Base-by-base conservation (phyloP, 176 grass and related monocot species). In the Carex myosuroides region DNA sequence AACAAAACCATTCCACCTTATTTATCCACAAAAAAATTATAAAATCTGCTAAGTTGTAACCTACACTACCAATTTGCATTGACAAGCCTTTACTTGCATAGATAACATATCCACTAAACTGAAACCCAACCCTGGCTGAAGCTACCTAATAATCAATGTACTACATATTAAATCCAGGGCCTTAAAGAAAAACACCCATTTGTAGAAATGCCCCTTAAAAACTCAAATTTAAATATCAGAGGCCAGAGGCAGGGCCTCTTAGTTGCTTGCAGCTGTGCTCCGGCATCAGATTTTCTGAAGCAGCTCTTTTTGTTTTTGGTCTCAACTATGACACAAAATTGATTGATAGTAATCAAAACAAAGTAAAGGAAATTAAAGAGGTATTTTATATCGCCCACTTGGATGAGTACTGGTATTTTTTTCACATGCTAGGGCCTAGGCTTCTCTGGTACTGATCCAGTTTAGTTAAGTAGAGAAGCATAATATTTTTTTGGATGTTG, bases 301-400 rank as follows among this genome's bases (percentile, higher is more conserved):
- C 95, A 61, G 95, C 92, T 90, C 95, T 91, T 81, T 94, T 94
- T 59, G 87, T 89, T 80, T 93, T 94, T 63, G 86, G 92, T 77
- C 92, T 91, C 92, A 91, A 62, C 95, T 97, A 37, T 3, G 48
- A 56, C 5, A 55, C 1, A 61, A 37, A 17, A 20, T 46, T 57
- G 22, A 20, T 46, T 57, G 10, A 32, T 35, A 64, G 20, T 48
- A 63, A 63, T 64, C 10, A 55, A 1, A 76, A 76, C 20, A 10
- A 74, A 13, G 10, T 1, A 22, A 50, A 74, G 20, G 20, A 7
- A 24, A 44, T 32, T 13, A 8, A 0, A 55, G 2, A 69, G 65
- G 5, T 56, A 56, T 39, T 39, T 39, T 39, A 39, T 14, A 77
- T 77, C 50, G 56, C 22, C 24, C 22, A 32, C 48, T 8, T 54